Percentiles rank a stretch among this genome's conserved stretches.
Conservation (phyloP, 176 grass and related monocot species). For the Microstegium vimineum region DNA sequence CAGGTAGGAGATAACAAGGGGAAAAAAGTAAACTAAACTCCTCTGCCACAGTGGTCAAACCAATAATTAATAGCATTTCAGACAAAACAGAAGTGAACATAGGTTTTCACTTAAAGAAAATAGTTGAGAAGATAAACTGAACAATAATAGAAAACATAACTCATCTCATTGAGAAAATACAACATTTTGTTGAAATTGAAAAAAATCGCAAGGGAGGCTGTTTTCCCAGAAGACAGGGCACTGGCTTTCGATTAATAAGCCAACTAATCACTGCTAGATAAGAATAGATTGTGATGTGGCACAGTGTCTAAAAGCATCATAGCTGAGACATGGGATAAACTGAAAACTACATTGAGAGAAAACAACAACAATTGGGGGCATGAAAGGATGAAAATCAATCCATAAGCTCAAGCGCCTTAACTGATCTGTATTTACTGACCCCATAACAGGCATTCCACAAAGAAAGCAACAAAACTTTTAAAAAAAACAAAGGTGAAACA, state of each 20-base stretch:
- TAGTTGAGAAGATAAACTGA: neutral
- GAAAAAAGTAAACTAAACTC: neutral
- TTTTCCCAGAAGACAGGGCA: neutral
- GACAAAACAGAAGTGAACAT: neutral
- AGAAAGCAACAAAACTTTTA: neutral
- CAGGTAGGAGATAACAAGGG: no score
- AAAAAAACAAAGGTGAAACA: neutral
- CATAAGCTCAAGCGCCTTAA: neutral
- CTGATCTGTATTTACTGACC: neutral
- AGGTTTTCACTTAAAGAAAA: neutral
- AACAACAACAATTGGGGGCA: neutral
- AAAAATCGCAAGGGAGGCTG: no score
- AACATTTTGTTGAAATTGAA: neutral
- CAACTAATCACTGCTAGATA: neutral
- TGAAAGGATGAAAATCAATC: neutral
- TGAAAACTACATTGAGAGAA: neutral
- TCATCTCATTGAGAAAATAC: neutral
- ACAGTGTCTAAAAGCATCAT: neutral
- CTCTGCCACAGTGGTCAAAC: no score
- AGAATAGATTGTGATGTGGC: neutral
- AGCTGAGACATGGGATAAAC: neutral
- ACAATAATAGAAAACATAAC: neutral
- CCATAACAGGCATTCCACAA: neutral
- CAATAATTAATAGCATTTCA: no score
- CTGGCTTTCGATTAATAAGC: neutral